Base-by-base conservation (phyloP, 2,329 filamentous ascomycete species). In the Alternaria arbusti region DNA sequence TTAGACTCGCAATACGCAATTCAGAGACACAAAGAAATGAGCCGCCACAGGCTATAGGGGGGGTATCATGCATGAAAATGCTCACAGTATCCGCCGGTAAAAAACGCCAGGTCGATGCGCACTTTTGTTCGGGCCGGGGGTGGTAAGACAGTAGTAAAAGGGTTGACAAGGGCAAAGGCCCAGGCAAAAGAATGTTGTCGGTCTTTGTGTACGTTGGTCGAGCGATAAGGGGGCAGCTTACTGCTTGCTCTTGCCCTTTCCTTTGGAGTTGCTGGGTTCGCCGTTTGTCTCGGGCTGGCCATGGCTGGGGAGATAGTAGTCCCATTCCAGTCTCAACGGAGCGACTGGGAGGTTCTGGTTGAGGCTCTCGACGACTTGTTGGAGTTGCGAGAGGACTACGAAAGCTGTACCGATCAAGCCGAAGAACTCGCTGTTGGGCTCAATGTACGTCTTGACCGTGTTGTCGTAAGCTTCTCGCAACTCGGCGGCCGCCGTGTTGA, bases 301-400 rank as follows among this genome's bases (percentile, higher is more conserved):
- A 4, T 57, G 57, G 12, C 23, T 30, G n/a, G 47, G 40, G 2
- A 67, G 51, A 6, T 62, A 52, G 32, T 25, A 45, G 10, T 30
- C 25, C 51, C 50, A 65, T 2, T 56, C 32, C 8, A 65, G 10
- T 26, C 30, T 55, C 9, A 65, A 12, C 13, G 57, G 51, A 8
- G 47, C 49, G 23, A 54, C 51, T 3, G 61, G 55, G 3, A 63
- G 15, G 6, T 67, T 69, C 44, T 66, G 54, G 15, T 70, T 71
- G 5, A 69, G 25, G n/a, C 30, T 22, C 9, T 69, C 56, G 7
- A 65, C 17, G 11, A 63, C 17, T 20, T 59, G 43, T 17, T 69
- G 64, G 7, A 70, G 5, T 46, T 69, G 57, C 10, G 43, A 30
- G 17, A 61, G 15, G 11, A 61, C 46, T 1, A 59, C 7, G 7